These are phyloP conservation scores for Arachnomyces sp. DNA, from an alignment of 2,329 filamentous ascomycete genomes.

Conservation along the genomic window DNA sequence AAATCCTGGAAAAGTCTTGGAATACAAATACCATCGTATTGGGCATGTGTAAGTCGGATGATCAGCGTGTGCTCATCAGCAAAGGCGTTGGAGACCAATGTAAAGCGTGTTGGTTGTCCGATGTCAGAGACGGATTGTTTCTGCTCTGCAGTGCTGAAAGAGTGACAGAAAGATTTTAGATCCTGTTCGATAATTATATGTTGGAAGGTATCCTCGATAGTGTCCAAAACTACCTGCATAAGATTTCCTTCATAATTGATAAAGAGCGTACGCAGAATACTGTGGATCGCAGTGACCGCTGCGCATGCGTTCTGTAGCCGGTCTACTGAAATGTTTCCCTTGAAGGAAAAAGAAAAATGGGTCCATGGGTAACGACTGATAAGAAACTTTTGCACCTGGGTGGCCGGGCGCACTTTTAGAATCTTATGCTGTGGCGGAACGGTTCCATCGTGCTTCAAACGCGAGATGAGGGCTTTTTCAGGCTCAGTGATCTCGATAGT, in stretches of 20 bases:
- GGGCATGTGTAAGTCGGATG: constrained; percentile 57
- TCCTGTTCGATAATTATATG: constrained; percentile 45
- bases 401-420: too few species aligned
- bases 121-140: constrained; percentile 51
- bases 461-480: too few species aligned
- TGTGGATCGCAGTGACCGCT: constrained; percentile 46
- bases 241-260: constrained; percentile 45
- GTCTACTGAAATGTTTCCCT: constrained; percentile 40
- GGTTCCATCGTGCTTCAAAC: too few species aligned
- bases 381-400: too few species aligned
- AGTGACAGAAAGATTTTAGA: constrained; percentile 46
- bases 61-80: constrained; percentile 40
- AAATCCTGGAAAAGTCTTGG: constrained; percentile 56
- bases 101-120: too few species aligned
- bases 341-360: constrained; percentile 58
- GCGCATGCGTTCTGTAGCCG: constrained; percentile 40
- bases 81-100: constrained; percentile 55
- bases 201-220: constrained; percentile 45
- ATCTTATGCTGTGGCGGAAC: too few species aligned
- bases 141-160: constrained; percentile 49
- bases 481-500: too few species aligned
- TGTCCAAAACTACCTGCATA: constrained; percentile 52
- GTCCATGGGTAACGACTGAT: too few species aligned
- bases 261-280: constrained; percentile 59
- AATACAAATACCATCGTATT: constrained; percentile 63